Evolutionary conservation across 371 early-diverging fungal genomes (phyloP).

Genomic region (Zopfochytrium polystomum): DNA sequence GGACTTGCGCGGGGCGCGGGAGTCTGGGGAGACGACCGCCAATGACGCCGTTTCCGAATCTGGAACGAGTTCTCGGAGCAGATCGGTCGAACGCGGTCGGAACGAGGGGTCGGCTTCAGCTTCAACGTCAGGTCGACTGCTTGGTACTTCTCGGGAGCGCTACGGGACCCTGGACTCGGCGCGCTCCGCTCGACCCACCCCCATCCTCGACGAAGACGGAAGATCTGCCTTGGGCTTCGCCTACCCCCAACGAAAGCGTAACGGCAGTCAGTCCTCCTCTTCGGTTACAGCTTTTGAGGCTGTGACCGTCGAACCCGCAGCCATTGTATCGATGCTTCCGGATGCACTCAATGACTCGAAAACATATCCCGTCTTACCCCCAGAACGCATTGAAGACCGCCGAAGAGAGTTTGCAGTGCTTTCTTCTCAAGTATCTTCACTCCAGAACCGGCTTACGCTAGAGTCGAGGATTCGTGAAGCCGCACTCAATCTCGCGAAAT

Average conservation of each 20-base stretch:
- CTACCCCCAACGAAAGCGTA: neutral
- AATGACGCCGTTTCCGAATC: too few relatives aligned
- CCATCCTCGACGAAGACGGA: neutral
- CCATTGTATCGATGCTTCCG: slow-evolving; percentile 1
- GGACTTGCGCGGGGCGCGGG: too few relatives aligned
- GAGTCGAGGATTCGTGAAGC: slow-evolving; percentile 70
- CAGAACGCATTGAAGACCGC: slow-evolving; percentile 32
- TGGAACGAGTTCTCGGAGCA: neutral
- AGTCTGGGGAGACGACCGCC: too few relatives aligned
- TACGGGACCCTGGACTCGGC: neutral
- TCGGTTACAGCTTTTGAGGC: slow-evolving; percentile 1
- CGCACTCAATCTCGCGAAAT: slow-evolving; percentile 55
- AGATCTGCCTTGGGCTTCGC: neutral
- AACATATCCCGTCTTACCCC: slow-evolving; percentile 23
- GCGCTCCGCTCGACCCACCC: neutral
- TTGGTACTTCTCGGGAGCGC: neutral
- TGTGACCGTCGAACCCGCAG: slow-evolving; percentile 1
- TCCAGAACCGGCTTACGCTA: slow-evolving; percentile 56
- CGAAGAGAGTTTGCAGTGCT: slow-evolving; percentile 48
- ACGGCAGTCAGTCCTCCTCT: neutral
- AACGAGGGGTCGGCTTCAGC: too few relatives aligned
- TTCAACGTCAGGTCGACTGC: too few relatives aligned
- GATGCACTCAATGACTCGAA: slow-evolving; percentile 27
- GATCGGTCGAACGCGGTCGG: neutral
- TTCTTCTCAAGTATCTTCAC: slow-evolving; percentile 42